These are phyloP conservation scores for Gracilaria gracilis DNA, from an alignment of 23 red algal species.

Conservation along the genomic window DNA sequence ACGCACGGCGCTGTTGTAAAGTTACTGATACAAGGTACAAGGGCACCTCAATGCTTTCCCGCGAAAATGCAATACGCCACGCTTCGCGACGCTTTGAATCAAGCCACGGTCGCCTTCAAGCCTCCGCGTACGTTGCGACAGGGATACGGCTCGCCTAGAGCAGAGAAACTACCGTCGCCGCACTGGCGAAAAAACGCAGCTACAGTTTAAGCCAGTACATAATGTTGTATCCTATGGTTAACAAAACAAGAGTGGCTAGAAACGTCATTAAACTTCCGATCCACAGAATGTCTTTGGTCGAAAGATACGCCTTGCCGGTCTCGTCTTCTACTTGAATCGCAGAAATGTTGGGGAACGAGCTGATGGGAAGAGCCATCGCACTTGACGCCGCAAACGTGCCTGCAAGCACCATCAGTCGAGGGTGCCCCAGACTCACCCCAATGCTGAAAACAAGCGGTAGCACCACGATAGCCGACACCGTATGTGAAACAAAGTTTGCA, in stretches of 20 bases:
- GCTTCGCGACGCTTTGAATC: no score
- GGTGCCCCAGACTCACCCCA: constrained; percentile 86
- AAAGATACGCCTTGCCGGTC: constrained; percentile 81
- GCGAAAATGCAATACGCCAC: constrained; percentile 1
- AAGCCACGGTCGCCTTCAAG: no score
- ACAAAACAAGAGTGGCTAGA: constrained; percentile 49
- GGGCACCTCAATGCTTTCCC: no score
- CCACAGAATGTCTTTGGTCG: constrained; percentile 71
- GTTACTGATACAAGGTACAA: no score
- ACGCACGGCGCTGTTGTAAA: no score
- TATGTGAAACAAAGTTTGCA: constrained; percentile 88
- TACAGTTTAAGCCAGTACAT: constrained; percentile 30
- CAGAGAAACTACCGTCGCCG: no score
- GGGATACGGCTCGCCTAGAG: no score
- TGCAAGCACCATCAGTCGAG: constrained; percentile 88
- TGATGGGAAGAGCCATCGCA: constrained; percentile 93
- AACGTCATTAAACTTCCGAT: constrained; percentile 81
- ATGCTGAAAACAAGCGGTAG: constrained; percentile 90
- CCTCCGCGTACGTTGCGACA: no score
- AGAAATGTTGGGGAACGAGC: constrained; percentile 95
- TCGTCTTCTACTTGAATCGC: constrained; percentile 85
- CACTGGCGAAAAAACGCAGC: background rate
- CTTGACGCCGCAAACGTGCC: constrained; percentile 92
- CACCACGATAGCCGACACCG: constrained; percentile 92
- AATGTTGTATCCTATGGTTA: constrained; percentile 57